Evolutionary conservation across 768 basidiomycete species (phyloP).

Genomic region (Tubosaeta sp.): DNA sequence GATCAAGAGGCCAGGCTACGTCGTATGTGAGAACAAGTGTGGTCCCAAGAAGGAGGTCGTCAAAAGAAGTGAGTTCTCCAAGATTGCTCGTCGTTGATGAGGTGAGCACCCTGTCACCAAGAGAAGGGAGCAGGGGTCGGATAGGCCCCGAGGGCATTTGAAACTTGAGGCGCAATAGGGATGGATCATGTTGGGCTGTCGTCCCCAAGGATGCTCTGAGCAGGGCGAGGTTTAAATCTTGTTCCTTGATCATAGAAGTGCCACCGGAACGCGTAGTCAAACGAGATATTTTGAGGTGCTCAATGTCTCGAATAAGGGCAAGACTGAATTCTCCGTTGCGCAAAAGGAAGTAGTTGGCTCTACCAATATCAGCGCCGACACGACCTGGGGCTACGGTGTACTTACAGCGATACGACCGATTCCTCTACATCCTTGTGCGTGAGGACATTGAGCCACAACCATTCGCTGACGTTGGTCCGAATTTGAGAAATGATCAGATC

Average conservation of each 20-base stretch:
- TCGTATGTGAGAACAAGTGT: slow-evolving; percentile 65
- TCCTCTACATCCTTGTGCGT: slow-evolving; percentile 80
- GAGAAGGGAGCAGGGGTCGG: slow-evolving; percentile 75
- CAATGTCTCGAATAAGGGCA: slow-evolving; percentile 81
- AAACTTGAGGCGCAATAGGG: slow-evolving; percentile 68
- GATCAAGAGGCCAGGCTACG: slow-evolving; percentile 84
- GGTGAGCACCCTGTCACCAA: slow-evolving; percentile 42
- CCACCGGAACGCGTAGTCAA: slow-evolving; percentile 62
- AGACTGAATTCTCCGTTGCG: slow-evolving; percentile 86
- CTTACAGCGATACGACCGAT: slow-evolving; percentile 81
- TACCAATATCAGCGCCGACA: slow-evolving; percentile 28
- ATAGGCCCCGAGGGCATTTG: slow-evolving; percentile 77
- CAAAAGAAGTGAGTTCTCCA: slow-evolving; percentile 51
- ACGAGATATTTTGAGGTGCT: slow-evolving; percentile 76
- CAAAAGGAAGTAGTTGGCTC: slow-evolving; percentile 83
- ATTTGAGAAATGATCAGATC: slow-evolving; percentile 72
- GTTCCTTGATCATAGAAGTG: slow-evolving; percentile 80
- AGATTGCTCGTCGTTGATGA: slow-evolving; percentile 35
- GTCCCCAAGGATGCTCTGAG: slow-evolving; percentile 88
- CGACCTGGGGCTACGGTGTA: slow-evolving; percentile 4
- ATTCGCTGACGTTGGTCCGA: slow-evolving; percentile 81
- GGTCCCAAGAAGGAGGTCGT: slow-evolving; percentile 76
- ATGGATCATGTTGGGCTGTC: slow-evolving; percentile 81
- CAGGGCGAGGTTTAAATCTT: slow-evolving; percentile 83
- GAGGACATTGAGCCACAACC: slow-evolving; percentile 89